Base-by-base conservation (phyloP, 2,329 filamentous ascomycete genomes). In the Rutstroemia sp. region DNA sequence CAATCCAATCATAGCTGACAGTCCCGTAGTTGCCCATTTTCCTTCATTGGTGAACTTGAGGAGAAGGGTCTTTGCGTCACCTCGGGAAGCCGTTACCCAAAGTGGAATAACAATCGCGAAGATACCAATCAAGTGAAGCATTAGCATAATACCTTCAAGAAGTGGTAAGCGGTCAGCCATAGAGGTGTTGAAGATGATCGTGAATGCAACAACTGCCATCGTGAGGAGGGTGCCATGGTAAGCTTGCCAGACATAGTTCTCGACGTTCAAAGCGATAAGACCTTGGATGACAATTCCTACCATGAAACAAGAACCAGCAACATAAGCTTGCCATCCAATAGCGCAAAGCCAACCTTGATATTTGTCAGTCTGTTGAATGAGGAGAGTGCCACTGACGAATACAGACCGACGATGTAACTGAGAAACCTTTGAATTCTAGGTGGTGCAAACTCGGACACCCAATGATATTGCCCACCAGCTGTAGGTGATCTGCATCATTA, bases 401-500 rank as follows among this genome's bases (percentile, higher is more conserved):
- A 42, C 39, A 57, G 57, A 72, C 74, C 75, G 5, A 73, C 73
- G 8, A 78, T 64, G 61, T 83, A 84, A 58, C 77, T 80, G 2
- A 83, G 68, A 27, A 77, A 73, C 57, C 75, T 78, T 60, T 82
- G 78, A 45, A 73, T 69, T 34, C 67, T 68, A 1, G 66, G 69
- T 0, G 78, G 75, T 0, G 77, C 73, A 58, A 80, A 79, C 49
- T 79, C 76, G 1, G 73, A 78, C 0, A 80, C 77, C 78, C 78
- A 81, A 60, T 80, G 77, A 57, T 81, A 82, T 60, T 82, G 79
- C 2, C 80, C 80, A 21, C 80, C 79, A 6, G 75, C 74, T 0
- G 78, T 83, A 0, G 80, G 80, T 2, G 78, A 78, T 72, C 61
- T 61, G 30, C 16, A n/a, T 34, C 30, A 34, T 4, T 34, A 10